Evolutionary conservation across 805 yeast genomes (phyloP).

Genomic region (Kuraishia capsulata): DNA sequence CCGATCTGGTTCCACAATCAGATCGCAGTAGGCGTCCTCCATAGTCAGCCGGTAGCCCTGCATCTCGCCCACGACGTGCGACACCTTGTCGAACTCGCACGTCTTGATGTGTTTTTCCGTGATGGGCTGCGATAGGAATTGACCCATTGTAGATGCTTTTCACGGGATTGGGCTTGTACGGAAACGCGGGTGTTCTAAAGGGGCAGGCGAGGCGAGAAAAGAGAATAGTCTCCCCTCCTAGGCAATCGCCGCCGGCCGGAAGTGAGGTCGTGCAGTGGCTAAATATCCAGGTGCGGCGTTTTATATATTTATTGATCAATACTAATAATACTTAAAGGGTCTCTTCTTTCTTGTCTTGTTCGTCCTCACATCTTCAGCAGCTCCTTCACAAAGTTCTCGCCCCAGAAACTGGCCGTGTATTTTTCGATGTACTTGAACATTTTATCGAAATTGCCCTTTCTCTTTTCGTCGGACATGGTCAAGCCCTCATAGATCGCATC

Average conservation of each 20-base stretch:
- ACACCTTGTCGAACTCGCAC: conserved; percentile 26
- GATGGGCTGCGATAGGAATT: conserved; percentile 63
- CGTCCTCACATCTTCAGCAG: conserved; percentile 32
- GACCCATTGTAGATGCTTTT: conserved; percentile 54
- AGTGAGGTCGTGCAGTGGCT: no score
- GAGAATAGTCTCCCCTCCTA: no score
- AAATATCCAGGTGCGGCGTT: no score
- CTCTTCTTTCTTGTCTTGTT: no score
- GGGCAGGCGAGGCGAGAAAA: no score
- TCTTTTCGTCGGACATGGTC: conserved; percentile 78
- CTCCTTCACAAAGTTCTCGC: conserved; percentile 90
- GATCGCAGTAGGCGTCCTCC: conserved; percentile 66
- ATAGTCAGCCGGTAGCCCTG: conserved; percentile 68
- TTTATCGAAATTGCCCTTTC: conserved; percentile 67
- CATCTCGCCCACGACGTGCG: conserved; percentile 65
- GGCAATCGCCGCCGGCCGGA: no score
- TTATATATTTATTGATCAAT: no score
- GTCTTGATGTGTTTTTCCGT: conserved; percentile 56
- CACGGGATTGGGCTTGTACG: background rate
- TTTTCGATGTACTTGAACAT: conserved; percentile 82
- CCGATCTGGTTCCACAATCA: conserved; percentile 28
- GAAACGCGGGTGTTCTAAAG: no score
- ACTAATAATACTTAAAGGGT: no score
- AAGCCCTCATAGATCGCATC: conserved; percentile 80
- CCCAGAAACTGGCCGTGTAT: conserved; percentile 96